A percentile compares a stretch with the other conserved stretches of the same genome.
Conservation (phyloP, 495 filamentous ascomycete genomes). For the Echria macrotheca region DNA sequence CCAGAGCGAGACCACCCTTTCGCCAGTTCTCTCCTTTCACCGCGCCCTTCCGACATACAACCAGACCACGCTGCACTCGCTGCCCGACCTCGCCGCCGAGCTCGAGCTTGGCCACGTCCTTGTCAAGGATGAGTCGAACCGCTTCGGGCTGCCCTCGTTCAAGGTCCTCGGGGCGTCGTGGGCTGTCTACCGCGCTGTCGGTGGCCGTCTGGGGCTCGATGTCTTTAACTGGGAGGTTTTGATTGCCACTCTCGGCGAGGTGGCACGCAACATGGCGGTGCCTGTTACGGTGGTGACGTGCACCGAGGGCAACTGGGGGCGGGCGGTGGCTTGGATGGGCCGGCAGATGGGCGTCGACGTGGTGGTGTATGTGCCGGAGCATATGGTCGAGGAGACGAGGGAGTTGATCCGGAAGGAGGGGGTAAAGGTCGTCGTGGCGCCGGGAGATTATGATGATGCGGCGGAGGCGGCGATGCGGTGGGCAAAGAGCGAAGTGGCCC, state of each 20-base stretch:
- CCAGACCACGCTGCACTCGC: constrained; percentile 44
- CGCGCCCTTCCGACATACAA: constrained; percentile 44
- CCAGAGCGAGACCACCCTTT: neutral
- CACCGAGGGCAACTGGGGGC: constrained; percentile 69
- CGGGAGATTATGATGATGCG: too few species aligned
- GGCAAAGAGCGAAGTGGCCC: too few species aligned
- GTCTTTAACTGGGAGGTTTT: constrained; percentile 32
- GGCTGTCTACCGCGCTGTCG: constrained; percentile 55
- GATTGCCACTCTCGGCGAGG: constrained; percentile 21
- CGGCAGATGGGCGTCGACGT: constrained; percentile 45
- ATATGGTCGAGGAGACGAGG: constrained; percentile 48
- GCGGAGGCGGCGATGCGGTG: too few species aligned
- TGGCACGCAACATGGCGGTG: constrained; percentile 21
- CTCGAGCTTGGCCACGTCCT: constrained; percentile 50
- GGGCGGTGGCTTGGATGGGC: constrained; percentile 62
- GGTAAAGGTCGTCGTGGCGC: constrained; percentile 45
- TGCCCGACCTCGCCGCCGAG: constrained; percentile 50
- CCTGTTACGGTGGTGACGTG: constrained; percentile 43
- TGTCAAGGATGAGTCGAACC: constrained; percentile 55
- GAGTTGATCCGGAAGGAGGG: constrained; percentile 53
- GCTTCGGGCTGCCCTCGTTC: constrained; percentile 64
- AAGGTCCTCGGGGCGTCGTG: constrained; percentile 77
- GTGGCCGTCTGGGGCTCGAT: constrained; percentile 34
- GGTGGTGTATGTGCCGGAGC: constrained; percentile 51
- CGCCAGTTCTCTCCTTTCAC: constrained; percentile 39